Conservation (phyloP, 371 early-diverging fungal species). For the Mortierella sp. region DNA sequence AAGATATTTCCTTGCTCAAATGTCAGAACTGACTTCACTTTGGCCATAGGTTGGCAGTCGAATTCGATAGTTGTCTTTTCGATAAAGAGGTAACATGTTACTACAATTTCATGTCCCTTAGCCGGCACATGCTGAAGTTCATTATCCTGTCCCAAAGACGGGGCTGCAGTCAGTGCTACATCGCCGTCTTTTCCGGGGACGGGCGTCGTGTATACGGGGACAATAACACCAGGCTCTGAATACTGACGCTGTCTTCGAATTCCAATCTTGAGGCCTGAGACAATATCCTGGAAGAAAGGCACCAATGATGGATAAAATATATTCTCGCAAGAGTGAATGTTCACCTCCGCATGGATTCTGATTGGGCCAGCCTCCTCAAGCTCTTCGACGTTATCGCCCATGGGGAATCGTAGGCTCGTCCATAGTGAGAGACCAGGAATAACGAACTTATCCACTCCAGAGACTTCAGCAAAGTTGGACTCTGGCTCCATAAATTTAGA, state of each 20-base stretch:
- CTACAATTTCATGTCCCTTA: conserved; percentile 36
- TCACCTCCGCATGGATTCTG: conserved; percentile 74
- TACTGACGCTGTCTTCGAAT: conserved; percentile 60
- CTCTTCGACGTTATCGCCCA: conserved; percentile 64
- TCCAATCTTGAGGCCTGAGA: conserved; percentile 74
- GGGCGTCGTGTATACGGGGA: neutral
- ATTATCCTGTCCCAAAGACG: conserved; percentile 37
- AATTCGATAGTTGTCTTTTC: conserved; percentile 79
- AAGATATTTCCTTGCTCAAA: conserved; percentile 82
- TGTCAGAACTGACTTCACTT: conserved; percentile 79
- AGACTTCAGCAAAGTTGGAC: conserved; percentile 55
- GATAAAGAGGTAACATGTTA: conserved; percentile 64
- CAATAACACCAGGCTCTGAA: conserved; percentile 19
- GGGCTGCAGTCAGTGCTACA: conserved; percentile 41
- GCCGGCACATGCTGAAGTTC: conserved; percentile 45
- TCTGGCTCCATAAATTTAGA: conserved; percentile 53
- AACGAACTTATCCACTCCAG: conserved; percentile 69
- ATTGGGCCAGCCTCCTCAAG: conserved; percentile 59
- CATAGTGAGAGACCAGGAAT: conserved; percentile 78
- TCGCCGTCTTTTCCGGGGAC: conserved; percentile 57
- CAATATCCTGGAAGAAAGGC: conserved; percentile 78
- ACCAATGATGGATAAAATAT: conserved; percentile 82
- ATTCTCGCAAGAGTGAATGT: conserved; percentile 83
- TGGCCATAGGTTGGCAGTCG: conserved; percentile 83
- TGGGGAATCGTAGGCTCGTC: conserved; percentile 71